Base-by-base conservation (phyloP, 352 stramenopile genomes). In the Globisporangium parvum region DNA sequence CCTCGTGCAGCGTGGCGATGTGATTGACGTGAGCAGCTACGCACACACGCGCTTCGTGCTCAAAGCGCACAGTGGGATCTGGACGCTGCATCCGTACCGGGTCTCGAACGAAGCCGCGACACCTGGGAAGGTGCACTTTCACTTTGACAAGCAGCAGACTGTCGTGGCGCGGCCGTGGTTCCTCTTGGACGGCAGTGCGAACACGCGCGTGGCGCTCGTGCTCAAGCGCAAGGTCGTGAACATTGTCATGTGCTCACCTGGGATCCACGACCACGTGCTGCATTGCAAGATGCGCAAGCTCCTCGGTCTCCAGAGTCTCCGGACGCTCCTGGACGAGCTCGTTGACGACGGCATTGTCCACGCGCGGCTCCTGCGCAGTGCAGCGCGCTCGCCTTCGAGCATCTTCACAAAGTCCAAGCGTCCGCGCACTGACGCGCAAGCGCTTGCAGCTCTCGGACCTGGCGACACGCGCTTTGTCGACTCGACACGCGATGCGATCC, bases 221-320 rank as follows among this genome's bases (percentile, higher is more conserved):
- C 56, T 94, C 23, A 94, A 94, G 61, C 74, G 78, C 24, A 84
- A 88, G 60, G 66, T 91, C 12, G 76, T 89, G 18, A 94, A 91
- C 57, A 88, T 91, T 33, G 66, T 92, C 18, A 84, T 90, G 70
- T 87, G 71, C 44, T 75, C 53, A 0, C 85, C 85, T 24, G 85
- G 85, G 1, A 87, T 94, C 53, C 62, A 66, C 46, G 81, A 94
- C 54, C 52, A 41, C 14, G 52, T 42, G 24, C 60, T 94, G 45
- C 75, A 88, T 54, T 66, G 64, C 26, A 90, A 90, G 48, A 87
- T 91, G 76, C 75, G 77, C 15, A 84, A 82, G 18, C 60, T 88
- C 28, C 17, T 94, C 35, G 82, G 76, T 31, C 59, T 94, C 0
- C 85, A 92, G 67, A 76, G 87, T 37, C 77, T 86, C 60, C 69